Evolutionary conservation across 2,329 filamentous ascomycete species (phyloP).

Genomic region (Rhynchosporium secalis): DNA sequence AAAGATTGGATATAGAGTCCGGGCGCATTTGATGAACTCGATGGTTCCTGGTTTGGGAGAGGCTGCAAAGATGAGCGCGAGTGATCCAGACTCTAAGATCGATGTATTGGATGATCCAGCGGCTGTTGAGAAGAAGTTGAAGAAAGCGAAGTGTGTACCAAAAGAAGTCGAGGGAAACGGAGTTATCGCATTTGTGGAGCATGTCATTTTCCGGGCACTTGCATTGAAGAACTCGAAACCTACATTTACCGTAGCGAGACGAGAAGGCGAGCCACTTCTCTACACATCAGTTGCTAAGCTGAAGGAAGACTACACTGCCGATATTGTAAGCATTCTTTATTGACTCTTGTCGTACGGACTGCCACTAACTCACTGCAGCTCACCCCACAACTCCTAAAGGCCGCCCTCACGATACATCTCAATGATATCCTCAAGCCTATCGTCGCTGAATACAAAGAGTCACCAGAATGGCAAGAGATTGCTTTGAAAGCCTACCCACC

Average conservation of each 20-base stretch:
- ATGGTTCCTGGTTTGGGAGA: conserved; percentile 85
- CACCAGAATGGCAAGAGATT: conserved; percentile 77
- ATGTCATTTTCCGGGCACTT: conserved; percentile 76
- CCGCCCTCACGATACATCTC: conserved; percentile 74
- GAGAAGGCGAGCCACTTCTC: conserved; percentile 72
- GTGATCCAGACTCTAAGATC: conserved; percentile 79
- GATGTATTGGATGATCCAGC: conserved; percentile 84
- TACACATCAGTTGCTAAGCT: conserved; percentile 77
- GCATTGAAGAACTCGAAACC: conserved; percentile 58
- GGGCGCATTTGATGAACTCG: conserved; percentile 76
- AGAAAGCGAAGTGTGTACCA: conserved; percentile 79
- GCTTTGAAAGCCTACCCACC: conserved; percentile 80
- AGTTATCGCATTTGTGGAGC: conserved; percentile 81
- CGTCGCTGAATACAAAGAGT: conserved; percentile 67
- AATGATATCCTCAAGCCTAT: conserved; percentile 76
- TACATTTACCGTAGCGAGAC: conserved; percentile 68
- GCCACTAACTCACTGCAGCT: conserved; percentile 50
- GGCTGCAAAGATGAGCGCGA: conserved; percentile 84
- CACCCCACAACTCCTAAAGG: conserved; percentile 84
- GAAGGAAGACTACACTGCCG: conserved; percentile 76
- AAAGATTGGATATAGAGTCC: conserved; percentile 75
- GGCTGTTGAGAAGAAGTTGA: conserved; percentile 75
- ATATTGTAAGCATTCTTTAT: conserved; percentile 58
- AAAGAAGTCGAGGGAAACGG: conserved; percentile 82
- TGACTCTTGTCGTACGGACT: conserved; percentile 5